Conservation (phyloP, 495 filamentous ascomycete species). For the Penicillium longicatenatum region DNA sequence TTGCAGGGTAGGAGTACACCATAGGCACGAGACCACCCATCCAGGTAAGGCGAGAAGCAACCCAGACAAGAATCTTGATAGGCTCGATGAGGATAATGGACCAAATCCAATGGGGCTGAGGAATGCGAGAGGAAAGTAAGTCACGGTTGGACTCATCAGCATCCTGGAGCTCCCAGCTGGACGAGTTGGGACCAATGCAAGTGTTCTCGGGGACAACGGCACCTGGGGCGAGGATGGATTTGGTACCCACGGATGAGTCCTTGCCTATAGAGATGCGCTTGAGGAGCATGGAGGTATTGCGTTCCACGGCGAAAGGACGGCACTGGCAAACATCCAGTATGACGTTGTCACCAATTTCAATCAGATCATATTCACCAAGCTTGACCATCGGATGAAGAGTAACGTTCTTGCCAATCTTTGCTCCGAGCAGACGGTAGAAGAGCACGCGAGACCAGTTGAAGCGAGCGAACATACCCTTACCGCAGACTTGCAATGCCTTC, state of each 20-base stretch:
- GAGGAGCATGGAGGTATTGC: slow-evolving; percentile 49
- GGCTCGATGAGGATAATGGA: slow-evolving; percentile 31
- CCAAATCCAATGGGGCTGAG: slow-evolving; percentile 37
- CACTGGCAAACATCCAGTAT: slow-evolving; percentile 36
- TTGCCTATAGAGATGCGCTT: slow-evolving; percentile 41
- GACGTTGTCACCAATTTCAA: slow-evolving; percentile 44
- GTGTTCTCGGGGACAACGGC: slow-evolving; percentile 36
- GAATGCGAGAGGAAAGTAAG: slow-evolving; percentile 27
- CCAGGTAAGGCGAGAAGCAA: slow-evolving; percentile 39
- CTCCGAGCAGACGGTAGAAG: slow-evolving; percentile 46
- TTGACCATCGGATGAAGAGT: slow-evolving; percentile 29
- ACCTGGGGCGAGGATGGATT: slow-evolving; percentile 44
- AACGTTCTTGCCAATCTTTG: slow-evolving; percentile 43
- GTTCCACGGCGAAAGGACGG: slow-evolving; percentile 47
- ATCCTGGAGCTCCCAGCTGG: slow-evolving; percentile 45
- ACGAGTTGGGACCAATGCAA: slow-evolving; percentile 50
- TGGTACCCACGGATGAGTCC: slow-evolving; percentile 36
- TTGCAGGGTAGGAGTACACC: slow-evolving; percentile 23
- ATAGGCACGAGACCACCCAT: slow-evolving; percentile 41
- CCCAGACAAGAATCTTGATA: slow-evolving; percentile 26
- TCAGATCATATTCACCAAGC: slow-evolving; percentile 49
- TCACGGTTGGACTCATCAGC: slow-evolving; percentile 41
- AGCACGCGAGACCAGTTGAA: slow-evolving; percentile 33
- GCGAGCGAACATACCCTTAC: slow-evolving; percentile 38
- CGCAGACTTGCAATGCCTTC: slow-evolving; percentile 41